These are phyloP conservation scores for Nicotiana obtusifolia DNA, from an alignment of 257 asterid genomes.

Conservation along the genomic window DNA sequence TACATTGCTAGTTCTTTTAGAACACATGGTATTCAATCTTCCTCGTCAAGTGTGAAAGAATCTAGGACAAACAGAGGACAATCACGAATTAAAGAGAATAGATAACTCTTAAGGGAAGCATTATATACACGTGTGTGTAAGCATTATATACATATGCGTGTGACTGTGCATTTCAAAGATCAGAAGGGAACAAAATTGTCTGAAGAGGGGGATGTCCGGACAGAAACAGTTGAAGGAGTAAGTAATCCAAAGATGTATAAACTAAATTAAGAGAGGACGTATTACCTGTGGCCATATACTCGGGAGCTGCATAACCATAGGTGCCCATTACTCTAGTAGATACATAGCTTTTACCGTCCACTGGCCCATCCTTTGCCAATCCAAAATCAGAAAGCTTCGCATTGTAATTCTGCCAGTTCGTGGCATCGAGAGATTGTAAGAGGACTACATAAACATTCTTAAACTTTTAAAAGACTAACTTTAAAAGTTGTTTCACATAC, in stretches of 20 bases:
- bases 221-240: background rate
- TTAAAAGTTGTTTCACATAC: constrained; percentile 19
- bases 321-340: constrained; percentile 46
- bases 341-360: constrained; percentile 37
- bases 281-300: constrained; percentile 41
- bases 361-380: constrained; percentile 42
- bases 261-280: background rate
- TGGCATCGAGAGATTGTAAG: background rate
- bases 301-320: constrained; percentile 47
- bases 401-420: constrained; percentile 27
- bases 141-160: background rate
- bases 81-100: background rate
- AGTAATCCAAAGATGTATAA: background rate
- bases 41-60: background rate
- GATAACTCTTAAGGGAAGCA: background rate
- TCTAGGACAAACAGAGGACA: background rate
- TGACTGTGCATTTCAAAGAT: background rate
- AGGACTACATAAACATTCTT: background rate
- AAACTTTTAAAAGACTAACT: background rate
- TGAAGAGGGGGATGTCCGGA: background rate
- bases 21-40: background rate
- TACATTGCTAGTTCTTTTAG: background rate
- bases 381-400: constrained; percentile 48
- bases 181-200: background rate
- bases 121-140: background rate